Evolutionary conservation across 1,284 basidiomycete species (phyloP).

Genomic region (Sanguinoderma infundibulare): DNA sequence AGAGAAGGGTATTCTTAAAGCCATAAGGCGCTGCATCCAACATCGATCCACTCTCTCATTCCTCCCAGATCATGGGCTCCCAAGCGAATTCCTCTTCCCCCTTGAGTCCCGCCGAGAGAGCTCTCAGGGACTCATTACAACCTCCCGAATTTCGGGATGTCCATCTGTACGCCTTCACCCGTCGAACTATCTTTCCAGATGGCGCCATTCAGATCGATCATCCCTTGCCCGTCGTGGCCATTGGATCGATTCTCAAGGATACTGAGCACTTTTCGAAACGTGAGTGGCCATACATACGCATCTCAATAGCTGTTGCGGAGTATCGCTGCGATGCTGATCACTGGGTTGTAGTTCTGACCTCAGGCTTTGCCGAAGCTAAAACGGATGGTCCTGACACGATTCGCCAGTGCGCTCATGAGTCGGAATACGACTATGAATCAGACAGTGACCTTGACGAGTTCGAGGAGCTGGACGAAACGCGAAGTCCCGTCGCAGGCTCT

Average conservation of each 20-base stretch:
- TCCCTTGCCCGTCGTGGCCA: conserved; percentile 24
- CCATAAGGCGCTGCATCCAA: background rate
- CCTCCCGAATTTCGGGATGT: conserved; percentile 26
- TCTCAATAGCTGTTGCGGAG: background rate
- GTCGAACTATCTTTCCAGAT: conserved; percentile 7
- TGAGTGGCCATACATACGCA: background rate
- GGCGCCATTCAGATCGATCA: conserved; percentile 18
- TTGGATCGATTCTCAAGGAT: conserved; percentile 25
- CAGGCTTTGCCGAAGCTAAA: conserved; percentile 27
- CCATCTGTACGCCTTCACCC: conserved; percentile 29
- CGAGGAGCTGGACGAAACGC: conserved; percentile 13
- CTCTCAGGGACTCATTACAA: conserved; percentile 14
- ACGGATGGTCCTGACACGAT: background rate
- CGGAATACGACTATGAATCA: conserved; percentile 33
- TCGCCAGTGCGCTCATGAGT: conserved; percentile 7
- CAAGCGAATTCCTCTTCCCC: background rate
- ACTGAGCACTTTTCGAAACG: conserved; percentile 29
- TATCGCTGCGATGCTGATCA: background rate
- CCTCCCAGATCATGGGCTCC: background rate
- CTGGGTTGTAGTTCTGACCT: conserved; percentile 22
- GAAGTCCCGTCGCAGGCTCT: background rate
- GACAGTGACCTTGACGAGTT: conserved; percentile 34
- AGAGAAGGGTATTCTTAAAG: background rate
- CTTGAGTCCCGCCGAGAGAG: conserved; percentile 10
- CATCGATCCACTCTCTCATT: background rate